phyloP scores from a whole-genome alignment of 31 red algal genomes.

The Porphyra umbilicalis region DNA sequence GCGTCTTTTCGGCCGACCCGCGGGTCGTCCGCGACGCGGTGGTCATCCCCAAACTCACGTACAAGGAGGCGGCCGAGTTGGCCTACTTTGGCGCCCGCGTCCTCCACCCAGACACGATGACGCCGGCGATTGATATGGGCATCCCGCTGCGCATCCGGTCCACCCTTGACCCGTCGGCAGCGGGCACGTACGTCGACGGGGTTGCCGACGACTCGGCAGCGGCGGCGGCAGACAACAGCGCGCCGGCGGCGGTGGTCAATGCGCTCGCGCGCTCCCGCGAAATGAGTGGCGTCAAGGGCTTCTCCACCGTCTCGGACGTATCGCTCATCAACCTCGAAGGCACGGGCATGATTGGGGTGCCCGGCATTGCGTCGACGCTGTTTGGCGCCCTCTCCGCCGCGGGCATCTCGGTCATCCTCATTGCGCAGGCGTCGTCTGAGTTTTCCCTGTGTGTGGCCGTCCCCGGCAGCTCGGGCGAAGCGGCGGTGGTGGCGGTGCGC shows the following conservation, averaged over 20 bases:
- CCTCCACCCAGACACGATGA: conserved; percentile 90
- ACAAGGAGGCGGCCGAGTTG: conserved; percentile 94
- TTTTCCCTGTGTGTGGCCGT: conserved; percentile 92
- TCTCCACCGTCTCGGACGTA: conserved; percentile 83
- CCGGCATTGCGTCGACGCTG: conserved; percentile 78
- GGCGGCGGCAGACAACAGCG: background rate
- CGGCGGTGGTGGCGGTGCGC: conserved; percentile 45
- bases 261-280: background rate
- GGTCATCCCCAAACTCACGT: conserved; percentile 75
- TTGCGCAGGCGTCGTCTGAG: conserved; percentile 92
- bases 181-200: conserved; percentile 22
- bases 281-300: conserved; percentile 75
- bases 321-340: conserved; percentile 94
- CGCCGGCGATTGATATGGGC: conserved; percentile 55
- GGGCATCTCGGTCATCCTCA: conserved; percentile 78
- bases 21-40: conserved; percentile 82
- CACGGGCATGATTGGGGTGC: conserved; percentile 96
- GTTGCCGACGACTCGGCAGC: background rate
- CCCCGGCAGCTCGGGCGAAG: conserved; percentile 36
- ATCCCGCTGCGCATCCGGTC: conserved; percentile 80
- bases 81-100: conserved; percentile 98
- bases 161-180: conserved; percentile 42
- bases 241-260: conserved; percentile 3
- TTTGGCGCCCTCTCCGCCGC: conserved; percentile 72
- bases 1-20: conserved; percentile 92